Evolutionary conservation across 495 filamentous ascomycete genomes (phyloP).

Genomic region (Xylaria nigripes): DNA sequence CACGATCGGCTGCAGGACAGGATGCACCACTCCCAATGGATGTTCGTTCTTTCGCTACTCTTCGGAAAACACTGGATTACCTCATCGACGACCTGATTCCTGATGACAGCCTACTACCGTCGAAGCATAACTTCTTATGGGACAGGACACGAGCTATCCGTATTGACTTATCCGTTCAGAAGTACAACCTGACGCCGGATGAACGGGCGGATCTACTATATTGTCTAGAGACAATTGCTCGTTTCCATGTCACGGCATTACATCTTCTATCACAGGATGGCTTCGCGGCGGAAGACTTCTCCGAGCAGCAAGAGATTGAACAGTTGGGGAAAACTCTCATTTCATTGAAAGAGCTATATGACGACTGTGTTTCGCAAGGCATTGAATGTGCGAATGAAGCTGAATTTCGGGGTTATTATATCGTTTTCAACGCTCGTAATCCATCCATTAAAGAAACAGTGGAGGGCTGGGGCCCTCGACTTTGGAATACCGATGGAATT

Average conservation of each 20-base stretch:
- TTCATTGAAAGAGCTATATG: slow-evolving; percentile 82
- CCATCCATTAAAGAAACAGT: slow-evolving; percentile 68
- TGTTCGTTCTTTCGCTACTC: slow-evolving; percentile 68
- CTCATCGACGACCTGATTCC: slow-evolving; percentile 67
- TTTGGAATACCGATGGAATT: slow-evolving; percentile 54
- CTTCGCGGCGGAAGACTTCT: slow-evolving; percentile 60
- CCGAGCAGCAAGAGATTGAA: slow-evolving; percentile 82
- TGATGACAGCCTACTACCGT: slow-evolving; percentile 52
- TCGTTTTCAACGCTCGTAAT: slow-evolving; percentile 74
- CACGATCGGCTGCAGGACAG: slow-evolving; percentile 83
- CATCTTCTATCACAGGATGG: slow-evolving; percentile 70
- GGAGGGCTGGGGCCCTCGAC: slow-evolving; percentile 66
- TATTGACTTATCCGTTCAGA: slow-evolving; percentile 85
- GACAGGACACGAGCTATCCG: slow-evolving; percentile 86
- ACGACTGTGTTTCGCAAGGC: slow-evolving; percentile 51
- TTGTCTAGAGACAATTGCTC: slow-evolving; percentile 81
- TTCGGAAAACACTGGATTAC: slow-evolving; percentile 74
- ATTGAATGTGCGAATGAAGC: slow-evolving; percentile 60
- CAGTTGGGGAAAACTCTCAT: slow-evolving; percentile 82
- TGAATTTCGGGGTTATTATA: slow-evolving; percentile 85
- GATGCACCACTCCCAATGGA: slow-evolving; percentile 89
- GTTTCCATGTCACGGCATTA: slow-evolving; percentile 82
- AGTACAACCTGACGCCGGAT: slow-evolving; percentile 52
- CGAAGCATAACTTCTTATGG: slow-evolving; percentile 84
- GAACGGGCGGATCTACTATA: slow-evolving; percentile 63